Conservation (phyloP, 257 asterid genomes). For the Scutellaria baicalensis region DNA sequence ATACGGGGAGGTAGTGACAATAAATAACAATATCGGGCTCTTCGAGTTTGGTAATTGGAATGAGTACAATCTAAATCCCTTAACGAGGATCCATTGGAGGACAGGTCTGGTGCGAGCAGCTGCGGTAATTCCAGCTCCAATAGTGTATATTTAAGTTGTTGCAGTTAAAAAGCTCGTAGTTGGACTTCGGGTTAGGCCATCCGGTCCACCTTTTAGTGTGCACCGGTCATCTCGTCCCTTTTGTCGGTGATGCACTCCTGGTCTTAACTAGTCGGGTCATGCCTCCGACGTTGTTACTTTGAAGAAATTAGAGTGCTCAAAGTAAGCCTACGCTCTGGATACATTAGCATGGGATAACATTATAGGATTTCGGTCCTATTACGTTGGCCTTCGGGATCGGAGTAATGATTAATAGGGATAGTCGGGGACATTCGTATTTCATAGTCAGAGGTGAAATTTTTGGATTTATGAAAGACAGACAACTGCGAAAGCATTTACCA, state of each 20-base stretch:
- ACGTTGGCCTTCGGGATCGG: too few species aligned
- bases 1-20: not conserved
- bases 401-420: too few species aligned
- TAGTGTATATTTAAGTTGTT: not conserved
- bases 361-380: too few species aligned
- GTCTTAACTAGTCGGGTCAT: too few species aligned
- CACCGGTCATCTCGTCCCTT: too few species aligned
- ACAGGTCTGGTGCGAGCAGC: not conserved
- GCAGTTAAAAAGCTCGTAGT: not conserved
- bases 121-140: not conserved
- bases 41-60: not conserved
- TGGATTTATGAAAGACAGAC: not conserved
- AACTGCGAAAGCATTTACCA: not conserved
- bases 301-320: too few species aligned
- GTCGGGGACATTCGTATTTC: not conserved
- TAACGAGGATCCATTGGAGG: not conserved
- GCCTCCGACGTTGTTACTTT: too few species aligned
- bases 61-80: not conserved
- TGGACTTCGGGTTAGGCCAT: too few species aligned
- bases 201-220: too few species aligned
- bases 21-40: slow-evolving; percentile 5
- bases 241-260: too few species aligned
- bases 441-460: not conserved
- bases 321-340: too few species aligned
- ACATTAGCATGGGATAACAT: too few species aligned